phyloP scores from a whole-genome alignment of 371 early-diverging fungal species.

The Coemansia sp. region DNA sequence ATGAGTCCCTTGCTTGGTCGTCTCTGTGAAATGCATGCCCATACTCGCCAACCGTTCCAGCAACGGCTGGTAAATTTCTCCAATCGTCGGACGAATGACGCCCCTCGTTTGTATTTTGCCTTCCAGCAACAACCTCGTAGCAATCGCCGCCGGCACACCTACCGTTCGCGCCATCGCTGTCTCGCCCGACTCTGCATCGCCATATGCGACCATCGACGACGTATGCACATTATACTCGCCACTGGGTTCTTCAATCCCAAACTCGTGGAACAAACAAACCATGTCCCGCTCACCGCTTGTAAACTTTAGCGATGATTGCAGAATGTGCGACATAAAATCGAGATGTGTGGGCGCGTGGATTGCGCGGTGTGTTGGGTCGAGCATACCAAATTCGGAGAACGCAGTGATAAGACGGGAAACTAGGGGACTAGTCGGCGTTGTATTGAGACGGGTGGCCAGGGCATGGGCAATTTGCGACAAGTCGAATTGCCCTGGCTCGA shows the following conservation, averaged over 20 bases:
- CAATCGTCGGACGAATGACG: constrained; percentile 85
- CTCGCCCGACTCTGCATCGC: constrained; percentile 64
- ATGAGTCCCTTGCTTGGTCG: constrained; percentile 17
- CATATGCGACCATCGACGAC: constrained; percentile 89
- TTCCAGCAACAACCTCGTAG: constrained; percentile 83
- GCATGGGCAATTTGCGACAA: constrained; percentile 4
- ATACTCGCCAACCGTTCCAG: constrained; percentile 53
- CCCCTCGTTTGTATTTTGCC: constrained; percentile 68
- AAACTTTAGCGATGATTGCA: constrained; percentile 88
- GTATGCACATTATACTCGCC: constrained; percentile 74
- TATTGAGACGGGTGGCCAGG: constrained; percentile 13
- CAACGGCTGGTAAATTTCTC: constrained; percentile 85
- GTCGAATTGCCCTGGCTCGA: not conserved
- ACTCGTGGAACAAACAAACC: constrained; percentile 93
- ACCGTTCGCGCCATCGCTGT: constrained; percentile 99
- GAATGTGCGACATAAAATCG: constrained; percentile 87
- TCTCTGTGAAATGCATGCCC: constrained; percentile 32
- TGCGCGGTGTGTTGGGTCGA: not conserved
- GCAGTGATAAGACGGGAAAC: constrained; percentile 23
- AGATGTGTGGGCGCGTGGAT: constrained; percentile 61
- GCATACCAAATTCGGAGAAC: constrained; percentile 48
- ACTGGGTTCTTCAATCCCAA: constrained; percentile 78
- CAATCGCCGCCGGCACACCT: constrained; percentile 95
- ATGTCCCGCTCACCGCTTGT: constrained; percentile 89
- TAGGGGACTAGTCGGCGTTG: constrained; percentile 1